Percentiles rank a stretch among this genome's conserved stretches.
phyloP scores from a whole-genome alignment of 176 grass and related monocot species.

The Elaeis guineensis region DNA sequence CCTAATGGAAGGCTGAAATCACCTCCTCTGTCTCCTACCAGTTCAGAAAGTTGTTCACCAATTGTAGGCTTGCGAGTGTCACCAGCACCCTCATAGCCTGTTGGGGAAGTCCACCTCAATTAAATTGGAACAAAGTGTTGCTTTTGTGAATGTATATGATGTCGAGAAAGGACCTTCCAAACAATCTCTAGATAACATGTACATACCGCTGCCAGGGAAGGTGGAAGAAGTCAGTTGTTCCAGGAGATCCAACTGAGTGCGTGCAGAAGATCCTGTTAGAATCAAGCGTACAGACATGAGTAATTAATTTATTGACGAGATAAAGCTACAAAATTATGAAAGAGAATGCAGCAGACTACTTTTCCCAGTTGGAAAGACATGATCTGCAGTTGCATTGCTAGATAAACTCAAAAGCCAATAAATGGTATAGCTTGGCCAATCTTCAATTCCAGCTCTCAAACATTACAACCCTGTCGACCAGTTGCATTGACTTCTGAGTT shows the following conservation, averaged over 20 bases:
- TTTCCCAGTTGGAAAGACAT: too few species aligned
- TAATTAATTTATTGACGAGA: too few species aligned
- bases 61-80: conserved; percentile 25
- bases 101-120: background rate
- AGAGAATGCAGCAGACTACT: too few species aligned
- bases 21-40: conserved; percentile 37
- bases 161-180: too few species aligned
- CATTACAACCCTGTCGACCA: too few species aligned
- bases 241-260: conserved; percentile 69
- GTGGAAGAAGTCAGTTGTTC: conserved; percentile 67
- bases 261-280: conserved; percentile 56
- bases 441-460: too few species aligned
- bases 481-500: too few species aligned
- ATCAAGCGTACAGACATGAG: background rate
- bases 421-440: too few species aligned
- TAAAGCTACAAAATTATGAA: too few species aligned
- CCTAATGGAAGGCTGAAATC: conserved; percentile 75
- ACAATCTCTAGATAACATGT: background rate
- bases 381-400: too few species aligned
- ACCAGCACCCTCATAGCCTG: conserved; percentile 25
- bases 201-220: conserved; percentile 38
- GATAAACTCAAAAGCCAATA: too few species aligned
- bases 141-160: background rate
- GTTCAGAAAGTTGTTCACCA: conserved; percentile 51
- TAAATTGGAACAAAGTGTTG: background rate